Evolutionary conservation across 371 early-diverging fungal genomes (phyloP).

Genomic region (Apophysomyces sp.): DNA sequence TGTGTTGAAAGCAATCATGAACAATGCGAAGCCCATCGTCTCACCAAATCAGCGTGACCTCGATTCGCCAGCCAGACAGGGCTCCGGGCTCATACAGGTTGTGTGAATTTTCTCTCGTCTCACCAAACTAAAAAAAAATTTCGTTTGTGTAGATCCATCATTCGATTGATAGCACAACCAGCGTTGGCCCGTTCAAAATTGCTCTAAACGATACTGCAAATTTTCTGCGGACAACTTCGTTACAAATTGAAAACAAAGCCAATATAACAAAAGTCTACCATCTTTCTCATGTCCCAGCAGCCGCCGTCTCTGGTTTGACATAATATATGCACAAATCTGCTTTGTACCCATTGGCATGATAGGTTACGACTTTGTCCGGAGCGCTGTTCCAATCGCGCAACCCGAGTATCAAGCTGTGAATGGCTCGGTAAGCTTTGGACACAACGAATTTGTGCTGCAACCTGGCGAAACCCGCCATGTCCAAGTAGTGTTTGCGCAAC

Average conservation of each 20-base stretch:
- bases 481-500: conserved; percentile 4
- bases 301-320: background rate
- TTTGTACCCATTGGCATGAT: background rate
- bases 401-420: conserved; percentile 1
- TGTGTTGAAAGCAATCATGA: conserved; percentile 2
- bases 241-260: conserved; percentile 11
- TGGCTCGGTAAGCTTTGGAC: conserved; percentile 6
- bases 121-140: background rate
- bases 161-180: conserved; percentile 8
- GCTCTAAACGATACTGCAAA: conserved; percentile 16
- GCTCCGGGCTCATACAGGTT: conserved; percentile 20
- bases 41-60: background rate
- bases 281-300: conserved; percentile 9
- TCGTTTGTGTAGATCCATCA: conserved; percentile 5
- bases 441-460: background rate
- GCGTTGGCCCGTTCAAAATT: conserved; percentile 12
- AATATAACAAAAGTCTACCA: background rate
- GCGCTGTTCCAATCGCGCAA: conserved; percentile 8
- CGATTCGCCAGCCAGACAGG: conserved; percentile 12
- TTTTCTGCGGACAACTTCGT: background rate
- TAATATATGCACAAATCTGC: background rate
- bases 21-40: conserved; percentile 5
- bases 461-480: background rate
- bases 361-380: conserved; percentile 12
- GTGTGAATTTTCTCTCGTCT: background rate